phyloP scores from a whole-genome alignment of 2,329 filamentous ascomycete species.

The Biscogniauxia marginata region DNA sequence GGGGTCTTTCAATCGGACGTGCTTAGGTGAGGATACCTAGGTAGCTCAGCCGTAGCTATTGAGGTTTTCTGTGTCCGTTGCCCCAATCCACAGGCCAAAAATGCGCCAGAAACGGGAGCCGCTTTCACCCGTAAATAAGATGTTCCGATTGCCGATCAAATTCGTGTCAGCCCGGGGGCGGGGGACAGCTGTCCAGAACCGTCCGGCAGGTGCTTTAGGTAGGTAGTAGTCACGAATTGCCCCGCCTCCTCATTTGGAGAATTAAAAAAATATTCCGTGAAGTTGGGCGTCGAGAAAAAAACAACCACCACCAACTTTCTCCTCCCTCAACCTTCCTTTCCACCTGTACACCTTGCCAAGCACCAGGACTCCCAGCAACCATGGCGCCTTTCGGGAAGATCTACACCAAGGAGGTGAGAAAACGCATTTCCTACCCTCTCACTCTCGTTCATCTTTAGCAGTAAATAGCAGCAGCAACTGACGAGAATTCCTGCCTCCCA shows the following conservation, averaged over 20 bases:
- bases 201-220: not conserved
- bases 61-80: conserved; percentile 9
- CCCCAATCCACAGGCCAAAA: conserved; percentile 2
- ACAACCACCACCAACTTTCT: conserved; percentile 15
- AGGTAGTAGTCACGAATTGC: conserved; percentile 17
- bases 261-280: conserved; percentile 25
- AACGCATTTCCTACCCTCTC: conserved; percentile 10
- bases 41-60: conserved; percentile 1
- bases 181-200: too few species aligned
- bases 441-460: conserved; percentile 14
- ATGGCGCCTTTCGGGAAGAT: conserved; percentile 97
- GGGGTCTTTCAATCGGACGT: not conserved
- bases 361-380: conserved; percentile 27
- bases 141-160: conserved; percentile 23
- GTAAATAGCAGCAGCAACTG: conserved; percentile 17
- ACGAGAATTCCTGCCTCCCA: conserved; percentile 42
- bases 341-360: conserved; percentile 10
- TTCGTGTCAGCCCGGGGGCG: too few species aligned
- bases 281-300: conserved; percentile 13
- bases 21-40: conserved; percentile 1
- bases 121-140: conserved; percentile 24
- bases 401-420: conserved; percentile 76
- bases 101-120: conserved; percentile 7
- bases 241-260: conserved; percentile 25
- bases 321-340: conserved; percentile 10